Conservation (phyloP, 345 rosid genomes). For the Eutrema japonicum region DNA sequence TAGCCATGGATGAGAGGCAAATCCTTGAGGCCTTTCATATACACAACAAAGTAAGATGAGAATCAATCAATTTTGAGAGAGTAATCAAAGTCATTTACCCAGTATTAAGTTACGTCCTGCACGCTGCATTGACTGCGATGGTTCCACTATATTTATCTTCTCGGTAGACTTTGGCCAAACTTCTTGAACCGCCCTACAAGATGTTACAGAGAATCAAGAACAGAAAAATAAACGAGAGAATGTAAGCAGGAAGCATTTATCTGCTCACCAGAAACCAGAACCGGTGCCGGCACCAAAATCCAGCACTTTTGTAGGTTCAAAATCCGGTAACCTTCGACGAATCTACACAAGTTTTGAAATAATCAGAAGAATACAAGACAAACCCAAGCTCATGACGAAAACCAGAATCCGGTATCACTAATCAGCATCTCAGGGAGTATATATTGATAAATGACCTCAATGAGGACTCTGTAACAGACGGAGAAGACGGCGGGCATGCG, state of each 20-base stretch:
- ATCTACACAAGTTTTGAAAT: constrained; percentile 47
- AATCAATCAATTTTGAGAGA: not conserved
- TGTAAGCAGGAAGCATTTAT: not conserved
- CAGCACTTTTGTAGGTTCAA: constrained; percentile 67
- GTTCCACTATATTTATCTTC: constrained; percentile 83
- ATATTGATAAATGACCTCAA: constrained; percentile 48
- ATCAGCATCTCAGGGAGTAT: no score
- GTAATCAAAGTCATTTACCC: constrained; percentile 47
- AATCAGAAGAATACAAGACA: not conserved
- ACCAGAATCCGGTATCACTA: no score
- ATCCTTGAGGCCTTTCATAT: constrained; percentile 62
- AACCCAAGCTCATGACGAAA: no score
- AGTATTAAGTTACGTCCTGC: constrained; percentile 84
- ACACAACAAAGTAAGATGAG: constrained; percentile 19
- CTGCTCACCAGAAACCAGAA: constrained; percentile 86
- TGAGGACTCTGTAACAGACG: constrained; percentile 76
- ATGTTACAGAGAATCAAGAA: constrained; percentile 22
- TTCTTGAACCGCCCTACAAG: constrained; percentile 77
- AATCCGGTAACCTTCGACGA: constrained; percentile 70
- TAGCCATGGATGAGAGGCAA: constrained; percentile 86
- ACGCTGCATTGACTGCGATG: constrained; percentile 96
- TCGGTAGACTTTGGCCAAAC: constrained; percentile 84
- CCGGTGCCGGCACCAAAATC: constrained; percentile 99
- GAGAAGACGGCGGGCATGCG: constrained; percentile 98
- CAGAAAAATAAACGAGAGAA: not conserved